Evolutionary conservation across 768 basidiomycete genomes (phyloP), one percentile per base, ranked within the genome.

Genomic region (Amanita subjunquillea): DNA sequence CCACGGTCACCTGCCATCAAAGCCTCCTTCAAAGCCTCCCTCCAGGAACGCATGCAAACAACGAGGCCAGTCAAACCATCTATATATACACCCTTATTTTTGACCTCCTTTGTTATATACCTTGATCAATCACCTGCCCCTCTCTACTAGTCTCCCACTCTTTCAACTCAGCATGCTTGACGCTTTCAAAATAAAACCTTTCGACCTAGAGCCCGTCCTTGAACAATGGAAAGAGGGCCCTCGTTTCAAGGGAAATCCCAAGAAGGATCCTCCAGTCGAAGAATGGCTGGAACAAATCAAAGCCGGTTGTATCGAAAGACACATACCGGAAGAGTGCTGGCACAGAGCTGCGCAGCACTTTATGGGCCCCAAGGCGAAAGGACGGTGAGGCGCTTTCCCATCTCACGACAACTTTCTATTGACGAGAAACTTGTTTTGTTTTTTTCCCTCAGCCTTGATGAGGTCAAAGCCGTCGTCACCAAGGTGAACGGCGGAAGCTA

Each of bases 241-340:
- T 22, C 69, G 70, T 50, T 90, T 88, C 62, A 67, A 71, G 54
- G 87, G 87, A 17, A 80, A 81, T 57, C 67, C 78, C 12, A 83
- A 78, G 76, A 83, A 82, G 58, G 86, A 89, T 63, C 67, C 67
- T 30, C 71, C 81, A 0, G 80, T 90, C 43, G 81, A 85, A 59
- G 78, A 83, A 51, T 90, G 87, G 86, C 70, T 90, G 50, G 72
- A 80, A 48, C 69, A 77, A 58, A 83, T 89, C 64, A 87, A 78
- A 68, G 69, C 74, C 34, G 87, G 85, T n/a, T 88, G 86, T 57
- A 60, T 76, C 49, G 73, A 84, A 58, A 77, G 81, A 56, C 79
- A 83, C 48, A 76, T 90, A 23, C 87, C 87, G 37, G 78, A 85
- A 63, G 85, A 88, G 58, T 88, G 77, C 66, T 89, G 87, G 87